Percentiles rank a stretch among this genome's conserved stretches.
These are phyloP conservation scores for Aureobasidium namibiae DNA, from an alignment of 2,329 filamentous ascomycete genomes.

Conservation along the genomic window DNA sequence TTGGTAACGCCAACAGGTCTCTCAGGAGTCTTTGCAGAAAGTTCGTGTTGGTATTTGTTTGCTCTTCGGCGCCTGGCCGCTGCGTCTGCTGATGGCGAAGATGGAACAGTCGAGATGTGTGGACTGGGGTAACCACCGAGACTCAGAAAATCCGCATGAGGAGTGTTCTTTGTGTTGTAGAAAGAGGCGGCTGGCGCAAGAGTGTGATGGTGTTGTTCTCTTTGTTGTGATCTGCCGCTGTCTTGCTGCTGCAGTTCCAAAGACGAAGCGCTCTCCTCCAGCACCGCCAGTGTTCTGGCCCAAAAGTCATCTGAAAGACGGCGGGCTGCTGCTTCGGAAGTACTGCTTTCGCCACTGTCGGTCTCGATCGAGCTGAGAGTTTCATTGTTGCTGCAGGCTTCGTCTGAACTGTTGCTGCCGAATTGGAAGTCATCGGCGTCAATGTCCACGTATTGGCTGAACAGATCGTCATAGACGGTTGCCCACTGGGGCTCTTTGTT, in stretches of 20 bases:
- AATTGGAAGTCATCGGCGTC: constrained; percentile 46
- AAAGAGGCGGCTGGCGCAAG: background rate
- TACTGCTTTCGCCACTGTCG: background rate
- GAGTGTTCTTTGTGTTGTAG: constrained; percentile 19
- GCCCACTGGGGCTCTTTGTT: constrained; percentile 47
- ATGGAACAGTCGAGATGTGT: constrained; percentile 8
- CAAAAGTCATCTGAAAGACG: constrained; percentile 38
- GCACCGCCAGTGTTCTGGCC: constrained; percentile 44
- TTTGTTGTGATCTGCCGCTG: constrained; percentile 25
- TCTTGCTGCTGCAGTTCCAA: constrained; percentile 29
- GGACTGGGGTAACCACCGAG: constrained; percentile 28
- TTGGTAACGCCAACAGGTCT: constrained; percentile 8
- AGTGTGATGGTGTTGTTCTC: background rate
- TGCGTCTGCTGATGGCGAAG: background rate
- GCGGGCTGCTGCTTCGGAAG: background rate
- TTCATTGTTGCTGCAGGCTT: constrained; percentile 6
- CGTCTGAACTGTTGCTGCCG: constrained; percentile 29
- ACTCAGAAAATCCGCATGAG: constrained; percentile 29
- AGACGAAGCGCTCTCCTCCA: constrained; percentile 42
- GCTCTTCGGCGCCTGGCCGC: constrained; percentile 12
- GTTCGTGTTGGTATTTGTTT: background rate
- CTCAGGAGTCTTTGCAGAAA: background rate
- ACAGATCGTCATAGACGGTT: constrained; percentile 53
- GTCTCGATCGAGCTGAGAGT: background rate
- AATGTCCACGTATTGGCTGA: constrained; percentile 56